Base-by-base conservation (phyloP, 148 eudicot genomes). In the Vaccinium myrtillus region DNA sequence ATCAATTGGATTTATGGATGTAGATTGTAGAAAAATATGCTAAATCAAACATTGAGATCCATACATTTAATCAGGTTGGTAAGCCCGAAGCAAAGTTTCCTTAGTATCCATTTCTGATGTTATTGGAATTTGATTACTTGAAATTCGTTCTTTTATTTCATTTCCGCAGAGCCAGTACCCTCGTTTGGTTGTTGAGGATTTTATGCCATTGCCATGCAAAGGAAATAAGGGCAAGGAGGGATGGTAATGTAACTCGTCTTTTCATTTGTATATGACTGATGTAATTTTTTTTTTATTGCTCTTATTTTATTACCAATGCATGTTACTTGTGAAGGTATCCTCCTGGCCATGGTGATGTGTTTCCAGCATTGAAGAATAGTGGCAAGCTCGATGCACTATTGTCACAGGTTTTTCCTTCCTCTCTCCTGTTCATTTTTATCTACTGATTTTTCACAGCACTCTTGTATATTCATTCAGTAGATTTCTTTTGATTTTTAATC, bases 321-420 rank as follows among this genome's bases (percentile, higher is more conserved):
- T 75, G 81, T 84, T 83, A 14, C 43, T 67, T 85, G 16, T 91
- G 73, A 85, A 97, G 99, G 99, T 94, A 97, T 85, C 99, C 99
- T 78, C 99, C 98, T 88, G 99, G 99, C 83, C 99, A 97, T 82
- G 98, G 99, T 84, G 99, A 97, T 87, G 99, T 97, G 25, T 97
- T 97, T 89, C 88, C 98, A 71, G 88, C 99, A 86, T 88, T 97
- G 88, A 92, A 84, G 93, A 97, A 97, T 83, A 97, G 99, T 87
- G 99, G 99, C 83, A 97, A 95, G 81, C 96, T 97, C 84, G 98
- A 97, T 87, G 80, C 90, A 61, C 90, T 97, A 73, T 88, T 97
- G 87, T 91, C 99, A 51, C 92, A 94, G 99, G 99, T 97, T 74
- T 85, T 80, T 21, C 48, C 46, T 43, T 43, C 8, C 6, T 74